Percentiles rank a stretch among this genome's conserved stretches.
phyloP scores from a whole-genome alignment of 78 protist genomes.

The Goniomonas avonlea region DNA sequence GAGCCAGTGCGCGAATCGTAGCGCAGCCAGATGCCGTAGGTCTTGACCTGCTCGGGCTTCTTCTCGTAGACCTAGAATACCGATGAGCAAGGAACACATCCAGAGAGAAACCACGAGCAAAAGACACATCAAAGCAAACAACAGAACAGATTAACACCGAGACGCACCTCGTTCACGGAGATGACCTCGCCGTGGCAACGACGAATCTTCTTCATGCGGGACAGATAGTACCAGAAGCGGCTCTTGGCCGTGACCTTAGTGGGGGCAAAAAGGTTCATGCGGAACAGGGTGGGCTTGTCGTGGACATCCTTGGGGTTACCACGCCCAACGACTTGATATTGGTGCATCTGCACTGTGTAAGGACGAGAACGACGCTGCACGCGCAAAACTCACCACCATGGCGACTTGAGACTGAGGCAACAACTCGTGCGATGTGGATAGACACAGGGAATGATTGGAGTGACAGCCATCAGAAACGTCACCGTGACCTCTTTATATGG shows the following conservation, averaged over 20 bases:
- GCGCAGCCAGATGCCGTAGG: conserved; percentile 92
- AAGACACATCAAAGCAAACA: not conserved
- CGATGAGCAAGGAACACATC: not conserved
- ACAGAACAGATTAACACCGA: not conserved
- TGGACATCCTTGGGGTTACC: conserved; percentile 9
- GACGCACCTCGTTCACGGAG: conserved; percentile 57
- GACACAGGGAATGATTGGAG: too few relatives aligned
- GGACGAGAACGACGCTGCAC: too few relatives aligned
- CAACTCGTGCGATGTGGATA: too few relatives aligned
- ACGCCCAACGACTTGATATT: not conserved
- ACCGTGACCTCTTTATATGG: too few relatives aligned
- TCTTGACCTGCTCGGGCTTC: conserved; percentile 68
- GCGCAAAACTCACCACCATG: too few relatives aligned
- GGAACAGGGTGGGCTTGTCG: conserved; percentile 76
- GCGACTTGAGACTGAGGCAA: too few relatives aligned
- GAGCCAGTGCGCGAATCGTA: conserved; percentile 92
- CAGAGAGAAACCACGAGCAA: not conserved
- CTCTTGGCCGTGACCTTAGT: conserved; percentile 86
- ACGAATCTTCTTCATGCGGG: conserved; percentile 83
- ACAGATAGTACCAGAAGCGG: conserved; percentile 89
- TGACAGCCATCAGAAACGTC: too few relatives aligned
- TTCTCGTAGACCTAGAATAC: conserved; percentile 68
- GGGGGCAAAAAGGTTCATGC: conserved; percentile 94
- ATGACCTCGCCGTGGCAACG: conserved; percentile 88
- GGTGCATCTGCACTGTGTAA: not conserved